phyloP scores from a whole-genome alignment of 129 eudicot genomes.

The Apium graveolens region DNA sequence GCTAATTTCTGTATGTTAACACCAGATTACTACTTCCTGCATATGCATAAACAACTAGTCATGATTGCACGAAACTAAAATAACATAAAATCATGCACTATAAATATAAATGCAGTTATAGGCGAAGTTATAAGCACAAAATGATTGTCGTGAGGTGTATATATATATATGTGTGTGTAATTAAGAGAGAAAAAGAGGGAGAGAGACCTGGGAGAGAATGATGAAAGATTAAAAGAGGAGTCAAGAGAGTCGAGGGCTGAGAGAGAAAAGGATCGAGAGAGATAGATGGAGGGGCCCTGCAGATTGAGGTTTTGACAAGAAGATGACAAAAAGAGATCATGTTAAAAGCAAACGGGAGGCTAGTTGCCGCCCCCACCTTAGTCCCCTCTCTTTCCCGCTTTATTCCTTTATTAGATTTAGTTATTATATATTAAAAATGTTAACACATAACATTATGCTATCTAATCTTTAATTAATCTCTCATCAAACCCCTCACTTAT shows the following conservation, averaged over 20 bases:
- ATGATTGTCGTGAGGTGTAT: conserved; percentile 8
- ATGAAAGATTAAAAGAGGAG: conserved; percentile 16
- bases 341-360: conserved; percentile 41
- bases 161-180: conserved; percentile 12
- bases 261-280: conserved; percentile 13
- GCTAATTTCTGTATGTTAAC: neutral
- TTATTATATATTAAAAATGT: too few relatives aligned
- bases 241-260: neutral
- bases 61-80: neutral
- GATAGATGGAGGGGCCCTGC: conserved; percentile 23
- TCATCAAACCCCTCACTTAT: neutral
- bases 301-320: conserved; percentile 45
- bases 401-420: too few relatives aligned
- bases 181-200: too few relatives aligned
- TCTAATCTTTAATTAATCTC: conserved; percentile 20
- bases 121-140: neutral
- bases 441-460: conserved; percentile 42
- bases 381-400: conserved; percentile 22
- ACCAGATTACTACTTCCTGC: neutral
- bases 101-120: neutral
- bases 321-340: conserved; percentile 47
- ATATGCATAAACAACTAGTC: conserved; percentile 6
- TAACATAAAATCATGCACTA: neutral
- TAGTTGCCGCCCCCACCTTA: conserved; percentile 19
- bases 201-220: conserved; percentile 9